Percentiles rank a stretch among this genome's conserved stretches.
Evolutionary conservation across 2,329 filamentous ascomycete genomes (phyloP).

Genomic region (Exophiala sp.): DNA sequence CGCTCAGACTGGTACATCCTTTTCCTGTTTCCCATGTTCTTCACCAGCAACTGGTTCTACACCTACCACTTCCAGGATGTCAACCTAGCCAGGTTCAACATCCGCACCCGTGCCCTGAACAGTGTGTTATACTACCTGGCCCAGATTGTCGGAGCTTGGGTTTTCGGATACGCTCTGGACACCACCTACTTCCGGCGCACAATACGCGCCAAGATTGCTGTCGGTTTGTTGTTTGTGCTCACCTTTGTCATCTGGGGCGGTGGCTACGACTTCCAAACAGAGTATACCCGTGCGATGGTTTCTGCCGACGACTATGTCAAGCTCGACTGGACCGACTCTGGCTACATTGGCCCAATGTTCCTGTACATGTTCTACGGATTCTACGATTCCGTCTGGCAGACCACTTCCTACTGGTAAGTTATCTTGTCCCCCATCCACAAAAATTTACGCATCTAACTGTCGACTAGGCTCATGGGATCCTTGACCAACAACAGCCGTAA

Average conservation of each 20-base stretch:
- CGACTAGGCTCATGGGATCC: constrained; percentile 68
- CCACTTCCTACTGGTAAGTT: constrained; percentile 73
- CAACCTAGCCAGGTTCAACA: constrained; percentile 65
- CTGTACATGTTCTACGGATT: constrained; percentile 87
- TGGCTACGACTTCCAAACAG: constrained; percentile 69
- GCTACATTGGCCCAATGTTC: constrained; percentile 75
- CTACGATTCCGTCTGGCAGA: constrained; percentile 87
- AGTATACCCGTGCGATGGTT: constrained; percentile 47
- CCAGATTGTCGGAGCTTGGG: constrained; percentile 69
- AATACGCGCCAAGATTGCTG: constrained; percentile 59
- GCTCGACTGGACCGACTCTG: constrained; percentile 60
- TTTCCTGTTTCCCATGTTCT: constrained; percentile 74
- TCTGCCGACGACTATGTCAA: constrained; percentile 28
- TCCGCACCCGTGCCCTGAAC: constrained; percentile 70
- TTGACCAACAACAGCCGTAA: constrained; percentile 81
- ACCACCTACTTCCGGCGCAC: constrained; percentile 54
- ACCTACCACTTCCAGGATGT: constrained; percentile 72
- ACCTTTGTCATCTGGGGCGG: constrained; percentile 79
- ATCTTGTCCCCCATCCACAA: constrained; percentile 1
- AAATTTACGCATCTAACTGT: too few relatives aligned
- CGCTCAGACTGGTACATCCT: constrained; percentile 65
- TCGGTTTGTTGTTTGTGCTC: constrained; percentile 57
- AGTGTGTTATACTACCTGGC: constrained; percentile 70
- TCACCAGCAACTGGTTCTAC: constrained; percentile 74
- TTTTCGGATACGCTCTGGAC: constrained; percentile 70